Base-by-base conservation (phyloP, 805 yeast species). In the Hanseniaspora valbyensis region DNA sequence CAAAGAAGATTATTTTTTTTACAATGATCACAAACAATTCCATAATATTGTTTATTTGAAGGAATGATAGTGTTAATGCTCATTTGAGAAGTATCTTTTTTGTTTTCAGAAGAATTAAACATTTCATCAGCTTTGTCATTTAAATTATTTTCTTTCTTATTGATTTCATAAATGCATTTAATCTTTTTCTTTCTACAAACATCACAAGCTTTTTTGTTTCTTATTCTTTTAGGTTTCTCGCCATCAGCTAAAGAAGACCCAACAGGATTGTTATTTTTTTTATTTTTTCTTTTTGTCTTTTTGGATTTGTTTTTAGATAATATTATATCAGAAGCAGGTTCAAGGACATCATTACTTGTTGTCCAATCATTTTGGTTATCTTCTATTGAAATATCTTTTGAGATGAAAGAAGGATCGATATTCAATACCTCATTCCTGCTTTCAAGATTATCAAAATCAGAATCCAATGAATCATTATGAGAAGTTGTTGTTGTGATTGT, bases 111-210 rank as follows among this genome's bases (percentile, higher is more conserved):
- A 36, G 13, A 4, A 5, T 18, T 19, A 4, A 9, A 9, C 8
- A 5, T 19, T 36, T 19, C 40, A 19, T 36, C n/a, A 8, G 7
- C 36, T 10, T 8, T 9, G 14, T 16, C 40, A 5, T 30, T 16
- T 6, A 14, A 26, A 13, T 33, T 26, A 18, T 19, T 32, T 24
- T 41, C 22, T 14, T 37, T 41, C 8, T 33, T 41, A n/a, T 26
- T 18, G 12, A 40, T 13, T 13, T 49, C 29, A 25, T 42, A 50
- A 4, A 38, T 44, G 65, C 94, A 84, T 61, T 82, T 83, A 51
- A 83, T 89, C 60, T 83, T 83, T 60, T 83, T 81, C 59, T 77
- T 76, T 14, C 92, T 63, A 49, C 78, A 74, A 33, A 62, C 66
- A 55, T 73, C 76, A 58, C 77, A 74, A 4, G 77, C 77, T 45